Base-by-base conservation (phyloP, 768 basidiomycete species). In the Phaffia australis region DNA sequence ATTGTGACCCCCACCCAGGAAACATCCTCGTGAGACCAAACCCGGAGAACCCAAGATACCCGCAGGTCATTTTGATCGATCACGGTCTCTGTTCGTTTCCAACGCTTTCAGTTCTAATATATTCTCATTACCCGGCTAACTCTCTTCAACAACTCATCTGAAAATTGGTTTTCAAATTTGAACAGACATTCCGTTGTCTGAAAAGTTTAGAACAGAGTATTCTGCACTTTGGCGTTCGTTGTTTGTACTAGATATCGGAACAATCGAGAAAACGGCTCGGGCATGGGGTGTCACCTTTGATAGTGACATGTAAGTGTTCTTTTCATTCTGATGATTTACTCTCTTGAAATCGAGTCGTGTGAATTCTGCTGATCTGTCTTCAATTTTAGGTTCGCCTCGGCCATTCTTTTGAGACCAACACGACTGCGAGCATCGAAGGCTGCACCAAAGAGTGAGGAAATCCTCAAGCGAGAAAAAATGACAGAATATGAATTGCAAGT, bases 201-300 rank as follows among this genome's bases (percentile, higher is more conserved):
- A 85, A 21, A 74, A 79, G 1, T 90, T 95, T 74, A 81, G 83
- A 69, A 77, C 80, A 42, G 83, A 93, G 64, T 94, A 92, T 79
- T 85, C 87, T 21, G 77, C 79, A 4, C 78, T 94, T 5, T 92
- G 90, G 90, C 66, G 76, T 32, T 75, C 74, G 4, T 68, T 79
- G 21, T 78, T 78, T 62, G 75, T 76, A 0, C 70, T 76, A 18
- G 77, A 78, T 66, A 71, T 76, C 0, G 70, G 73, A 0, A 70
- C 66, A n/a, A 76, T 78, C 55, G 75, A 77, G 64, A 54, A 51
- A 23, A 76, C 76, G 18, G 75, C 76, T 3, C 55, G 64, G 18
- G 71, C 73, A 52, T 78, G 77, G 77, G 77, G 77, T 16, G 73
- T 78, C 48, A 73, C 74, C 6, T 65, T 77, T 15, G 76, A 76